phyloP scores from a whole-genome alignment of 371 early-diverging fungal genomes.

The Rhizopus delemar region DNA sequence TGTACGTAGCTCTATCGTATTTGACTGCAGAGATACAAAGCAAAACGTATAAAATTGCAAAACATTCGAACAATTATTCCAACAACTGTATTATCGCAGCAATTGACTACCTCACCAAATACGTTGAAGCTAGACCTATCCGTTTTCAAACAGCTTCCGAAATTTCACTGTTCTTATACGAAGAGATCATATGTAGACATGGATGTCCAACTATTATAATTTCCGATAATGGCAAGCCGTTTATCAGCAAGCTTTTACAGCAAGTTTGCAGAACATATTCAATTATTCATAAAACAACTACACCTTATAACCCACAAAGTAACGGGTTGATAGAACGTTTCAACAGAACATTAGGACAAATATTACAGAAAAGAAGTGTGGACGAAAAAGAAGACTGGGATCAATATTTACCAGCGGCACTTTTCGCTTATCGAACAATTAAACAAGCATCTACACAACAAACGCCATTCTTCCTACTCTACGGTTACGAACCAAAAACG shows the following conservation, averaged over 20 bases:
- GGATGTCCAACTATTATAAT: constrained; percentile 2
- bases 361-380: background rate
- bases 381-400: constrained; percentile 5
- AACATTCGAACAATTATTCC: too few species aligned
- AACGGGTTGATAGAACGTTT: constrained; percentile 12
- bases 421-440: constrained; percentile 1
- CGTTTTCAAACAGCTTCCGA: background rate
- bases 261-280: background rate
- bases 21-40: too few species aligned
- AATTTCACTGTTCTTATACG: constrained; percentile 5
- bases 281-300: constrained; percentile 1
- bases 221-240: constrained; percentile 13
- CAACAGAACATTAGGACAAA: constrained; percentile 9
- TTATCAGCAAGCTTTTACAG: too few species aligned
- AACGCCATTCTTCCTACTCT: constrained; percentile 3
- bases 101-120: constrained; percentile 12
- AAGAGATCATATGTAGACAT: constrained; percentile 12
- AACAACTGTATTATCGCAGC: constrained; percentile 6
- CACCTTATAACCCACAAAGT: constrained; percentile 1
- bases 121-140: constrained; percentile 2
- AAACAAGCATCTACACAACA: constrained; percentile 5
- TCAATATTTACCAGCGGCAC: background rate
- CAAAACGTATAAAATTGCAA: too few species aligned
- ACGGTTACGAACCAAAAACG: background rate
- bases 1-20: too few species aligned